Evolutionary conservation across 2,329 filamentous ascomycete genomes (phyloP).

Genomic region (Massarina eburnea): DNA sequence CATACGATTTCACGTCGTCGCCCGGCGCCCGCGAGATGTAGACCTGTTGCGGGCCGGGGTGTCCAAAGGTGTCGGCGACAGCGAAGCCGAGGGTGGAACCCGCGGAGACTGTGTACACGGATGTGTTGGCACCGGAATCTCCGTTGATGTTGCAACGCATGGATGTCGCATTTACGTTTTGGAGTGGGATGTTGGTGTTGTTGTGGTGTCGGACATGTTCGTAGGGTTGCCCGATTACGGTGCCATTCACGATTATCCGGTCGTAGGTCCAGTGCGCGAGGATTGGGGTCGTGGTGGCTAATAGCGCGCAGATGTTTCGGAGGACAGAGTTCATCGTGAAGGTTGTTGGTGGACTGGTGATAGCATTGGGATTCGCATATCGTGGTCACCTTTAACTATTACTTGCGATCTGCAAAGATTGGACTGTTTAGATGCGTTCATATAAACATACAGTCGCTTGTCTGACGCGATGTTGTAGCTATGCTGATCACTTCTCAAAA

Average conservation of each 20-base stretch:
- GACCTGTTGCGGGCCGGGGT: slow-evolving; percentile 29
- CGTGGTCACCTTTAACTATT: no score
- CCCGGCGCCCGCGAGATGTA: slow-evolving; percentile 30
- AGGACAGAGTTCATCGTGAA: slow-evolving; percentile 4
- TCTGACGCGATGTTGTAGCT: neutral
- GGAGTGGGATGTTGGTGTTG: slow-evolving; percentile 26
- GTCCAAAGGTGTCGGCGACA: slow-evolving; percentile 48
- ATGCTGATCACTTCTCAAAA: neutral
- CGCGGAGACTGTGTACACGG: slow-evolving; percentile 26
- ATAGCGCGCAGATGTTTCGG: slow-evolving; percentile 3
- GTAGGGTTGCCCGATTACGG: slow-evolving; percentile 25
- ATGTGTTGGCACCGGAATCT: slow-evolving; percentile 20
- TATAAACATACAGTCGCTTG: neutral
- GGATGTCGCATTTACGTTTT: slow-evolving; percentile 24
- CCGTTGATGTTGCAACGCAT: slow-evolving; percentile 26
- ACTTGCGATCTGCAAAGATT: neutral
- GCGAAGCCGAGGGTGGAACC: slow-evolving; percentile 52
- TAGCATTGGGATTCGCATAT: no score
- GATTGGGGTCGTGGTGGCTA: slow-evolving; percentile 1
- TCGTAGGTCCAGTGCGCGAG: slow-evolving; percentile 30
- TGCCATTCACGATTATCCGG: slow-evolving; percentile 28
- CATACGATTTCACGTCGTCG: slow-evolving; percentile 15
- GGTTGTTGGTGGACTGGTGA: neutral
- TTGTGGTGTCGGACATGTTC: slow-evolving; percentile 25
- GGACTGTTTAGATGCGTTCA: neutral